phyloP scores from a whole-genome alignment of 106 monocot species.

The Amphibolis antarctica region DNA sequence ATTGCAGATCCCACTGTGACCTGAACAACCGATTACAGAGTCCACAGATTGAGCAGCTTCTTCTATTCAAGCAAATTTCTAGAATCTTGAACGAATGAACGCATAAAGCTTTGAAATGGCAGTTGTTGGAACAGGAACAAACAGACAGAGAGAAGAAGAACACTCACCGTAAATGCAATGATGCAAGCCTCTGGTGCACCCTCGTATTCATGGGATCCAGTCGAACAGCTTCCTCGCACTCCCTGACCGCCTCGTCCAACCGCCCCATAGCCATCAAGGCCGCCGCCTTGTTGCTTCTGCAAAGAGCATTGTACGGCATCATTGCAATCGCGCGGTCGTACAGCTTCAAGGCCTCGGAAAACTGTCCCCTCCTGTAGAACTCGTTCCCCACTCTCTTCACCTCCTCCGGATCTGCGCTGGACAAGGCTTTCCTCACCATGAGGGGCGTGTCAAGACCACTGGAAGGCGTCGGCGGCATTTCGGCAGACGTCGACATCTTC shows the following conservation, averaged over 20 bases:
- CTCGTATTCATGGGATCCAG: slow-evolving; percentile 49
- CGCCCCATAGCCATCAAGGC: slow-evolving; percentile 41
- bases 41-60: too few species aligned
- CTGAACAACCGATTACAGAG: too few species aligned
- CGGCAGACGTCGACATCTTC: slow-evolving; percentile 18
- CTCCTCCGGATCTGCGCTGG: slow-evolving; percentile 50
- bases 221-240: slow-evolving; percentile 56
- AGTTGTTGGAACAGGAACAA: background rate
- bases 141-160: background rate
- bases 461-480: slow-evolving; percentile 6
- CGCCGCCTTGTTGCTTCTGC: slow-evolving; percentile 62
- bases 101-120: background rate
- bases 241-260: slow-evolving; percentile 48
- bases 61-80: background rate
- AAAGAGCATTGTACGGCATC: slow-evolving; percentile 40
- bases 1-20: background rate
- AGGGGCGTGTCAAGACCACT: slow-evolving; percentile 8
- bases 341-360: slow-evolving; percentile 45
- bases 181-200: slow-evolving; percentile 55
- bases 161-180: slow-evolving; percentile 40
- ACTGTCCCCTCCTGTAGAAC: slow-evolving; percentile 44
- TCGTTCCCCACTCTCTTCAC: slow-evolving; percentile 57
- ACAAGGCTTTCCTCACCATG: slow-evolving; percentile 29
- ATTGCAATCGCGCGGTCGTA: slow-evolving; percentile 56
- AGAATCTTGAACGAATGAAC: background rate